Evolutionary conservation across 1,139 yeast genomes (phyloP), one percentile per base, ranked within the genome.

Genomic region (Yamadazyma sp.): DNA sequence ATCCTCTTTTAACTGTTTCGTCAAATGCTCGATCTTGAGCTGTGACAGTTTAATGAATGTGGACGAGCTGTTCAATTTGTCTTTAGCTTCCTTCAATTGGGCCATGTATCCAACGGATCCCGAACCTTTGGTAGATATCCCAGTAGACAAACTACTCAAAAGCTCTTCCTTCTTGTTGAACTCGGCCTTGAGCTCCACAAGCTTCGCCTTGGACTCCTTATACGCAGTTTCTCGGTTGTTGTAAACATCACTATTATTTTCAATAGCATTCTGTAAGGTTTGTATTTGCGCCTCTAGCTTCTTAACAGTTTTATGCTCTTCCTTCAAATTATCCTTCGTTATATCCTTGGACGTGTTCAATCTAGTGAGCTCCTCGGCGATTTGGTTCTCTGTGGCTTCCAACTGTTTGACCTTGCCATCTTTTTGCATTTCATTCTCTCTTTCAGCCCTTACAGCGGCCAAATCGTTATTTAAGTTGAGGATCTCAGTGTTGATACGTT

Each of bases 61-160:
- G 31, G 74, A 73, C 1, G 81, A 69, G 12, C 75, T 74, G 39
- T 82, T 76, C 3, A 83, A 61, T 34, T 68, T 70, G 26, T 75
- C 75, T 48, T 86, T 84, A 2, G 79, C 83, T 36, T 79, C 82
- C 41, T 80, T 79, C 25, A 89, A 64, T 53, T 89, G 96, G 3
- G 83, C 75, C 41, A 77, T 71, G 58, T 88, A 92, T 11, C 97
- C 97, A 26, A 89, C 83, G 45, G 86, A 87, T 0, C 82, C 52
- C 29, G 69, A 73, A 37, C 96, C 97, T 42, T 81, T 83, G 0
- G 95, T 78, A 0, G 97, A 86, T 11, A 92, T 82, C 51, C 98
- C 98, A 0, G 98, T 91, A 0, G 92, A 82, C 31, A 94, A 69
- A 0, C 95, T 82, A 4, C 95, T 83, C 12, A 88, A 64, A 16